phyloP scores from a whole-genome alignment of 2,329 filamentous ascomycete species.

The Dactylellina haptotyla region DNA sequence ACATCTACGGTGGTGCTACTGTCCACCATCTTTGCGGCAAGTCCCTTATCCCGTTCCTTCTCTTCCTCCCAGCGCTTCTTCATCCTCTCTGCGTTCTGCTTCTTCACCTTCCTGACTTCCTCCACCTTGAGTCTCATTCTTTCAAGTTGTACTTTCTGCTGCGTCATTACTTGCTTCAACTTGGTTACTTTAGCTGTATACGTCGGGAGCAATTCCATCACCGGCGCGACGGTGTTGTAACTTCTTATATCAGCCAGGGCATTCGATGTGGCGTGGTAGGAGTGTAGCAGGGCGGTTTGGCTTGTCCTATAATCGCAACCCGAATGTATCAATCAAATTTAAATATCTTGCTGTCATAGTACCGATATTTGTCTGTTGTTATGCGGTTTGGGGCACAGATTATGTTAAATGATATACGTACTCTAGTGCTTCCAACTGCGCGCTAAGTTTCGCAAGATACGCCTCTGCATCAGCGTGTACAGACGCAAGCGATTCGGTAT shows the following conservation, averaged over 20 bases:
- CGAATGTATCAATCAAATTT: no score
- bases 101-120: slow-evolving; percentile 32
- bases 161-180: slow-evolving; percentile 39
- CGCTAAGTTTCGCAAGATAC: slow-evolving; percentile 28
- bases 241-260: slow-evolving; percentile 41
- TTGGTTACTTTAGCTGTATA: slow-evolving; percentile 35
- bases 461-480: slow-evolving; percentile 35
- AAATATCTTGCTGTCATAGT: no score
- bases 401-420: no score
- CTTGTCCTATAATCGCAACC: slow-evolving; percentile 42
- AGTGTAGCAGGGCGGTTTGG: slow-evolving; percentile 41
- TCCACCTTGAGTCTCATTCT: slow-evolving; percentile 33
- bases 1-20: background rate
- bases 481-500: slow-evolving; percentile 23
- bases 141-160: slow-evolving; percentile 35
- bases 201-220: slow-evolving; percentile 32
- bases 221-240: slow-evolving; percentile 40
- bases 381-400: no score
- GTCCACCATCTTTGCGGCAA: slow-evolving; percentile 33
- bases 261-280: slow-evolving; percentile 44
- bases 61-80: slow-evolving; percentile 42
- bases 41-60: slow-evolving; percentile 31
- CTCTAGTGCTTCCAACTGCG: slow-evolving; percentile 35
- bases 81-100: slow-evolving; percentile 10
- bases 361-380: no score